A percentile compares a stretch with the other conserved stretches of the same genome.
phyloP scores from a whole-genome alignment of 2,329 filamentous ascomycete species.

The Phyllosticta citriasiana region DNA sequence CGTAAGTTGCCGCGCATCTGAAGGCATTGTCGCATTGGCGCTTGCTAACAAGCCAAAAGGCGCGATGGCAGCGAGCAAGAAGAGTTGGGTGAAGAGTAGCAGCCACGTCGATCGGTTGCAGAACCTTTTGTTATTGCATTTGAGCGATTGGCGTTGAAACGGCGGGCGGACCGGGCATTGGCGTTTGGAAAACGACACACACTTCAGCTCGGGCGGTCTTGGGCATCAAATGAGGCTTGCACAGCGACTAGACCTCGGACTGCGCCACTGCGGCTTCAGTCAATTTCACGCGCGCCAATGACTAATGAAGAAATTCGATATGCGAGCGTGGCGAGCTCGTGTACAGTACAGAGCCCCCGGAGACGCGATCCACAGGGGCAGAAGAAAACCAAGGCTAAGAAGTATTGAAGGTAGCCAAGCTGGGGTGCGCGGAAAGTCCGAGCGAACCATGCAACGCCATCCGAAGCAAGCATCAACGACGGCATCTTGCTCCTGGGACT shows the following conservation, averaged over 20 bases:
- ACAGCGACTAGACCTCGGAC: neutral
- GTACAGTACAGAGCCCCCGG: neutral
- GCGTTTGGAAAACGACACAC: neutral
- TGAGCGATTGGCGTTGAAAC: slow-evolving; percentile 9
- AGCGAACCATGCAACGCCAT: neutral
- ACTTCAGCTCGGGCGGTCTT: neutral
- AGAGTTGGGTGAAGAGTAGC: slow-evolving; percentile 12
- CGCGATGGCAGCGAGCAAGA: slow-evolving; percentile 29
- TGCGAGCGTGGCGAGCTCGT: neutral
- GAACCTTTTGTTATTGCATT: slow-evolving; percentile 5
- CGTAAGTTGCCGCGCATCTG: slow-evolving; percentile 20
- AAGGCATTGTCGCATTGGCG: neutral
- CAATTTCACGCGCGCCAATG: neutral
- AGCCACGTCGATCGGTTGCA: neutral
- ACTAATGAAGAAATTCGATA: neutral
- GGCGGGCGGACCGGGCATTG: neutral
- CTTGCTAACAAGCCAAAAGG: neutral
- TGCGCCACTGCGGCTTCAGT: neutral
- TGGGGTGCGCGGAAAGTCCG: neutral
- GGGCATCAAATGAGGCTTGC: neutral
- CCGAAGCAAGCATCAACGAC: neutral
- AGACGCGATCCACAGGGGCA: neutral
- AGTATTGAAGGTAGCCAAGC: neutral
- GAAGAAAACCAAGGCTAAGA: neutral
- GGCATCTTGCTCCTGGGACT: neutral